phyloP scores from a whole-genome alignment of 441 rosid genomes.

The Pelargonium australe region DNA sequence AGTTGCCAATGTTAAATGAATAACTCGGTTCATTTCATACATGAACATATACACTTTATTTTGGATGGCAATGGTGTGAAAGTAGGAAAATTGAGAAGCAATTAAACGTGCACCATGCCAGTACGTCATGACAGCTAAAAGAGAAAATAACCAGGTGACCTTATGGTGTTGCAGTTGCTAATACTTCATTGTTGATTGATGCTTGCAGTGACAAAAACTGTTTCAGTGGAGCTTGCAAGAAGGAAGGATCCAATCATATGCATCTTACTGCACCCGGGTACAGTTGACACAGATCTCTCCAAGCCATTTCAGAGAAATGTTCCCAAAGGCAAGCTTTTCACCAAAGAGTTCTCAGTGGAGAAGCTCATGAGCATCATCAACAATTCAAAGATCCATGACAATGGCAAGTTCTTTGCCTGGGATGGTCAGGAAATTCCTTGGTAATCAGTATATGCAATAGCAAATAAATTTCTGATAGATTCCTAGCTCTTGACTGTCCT shows the following conservation, averaged over 20 bases:
- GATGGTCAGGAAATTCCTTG: constrained; percentile 89
- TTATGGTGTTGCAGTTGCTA: not conserved
- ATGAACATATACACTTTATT: too few relatives aligned
- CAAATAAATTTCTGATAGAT: not conserved
- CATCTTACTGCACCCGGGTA: constrained; percentile 87
- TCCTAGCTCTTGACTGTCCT: not conserved
- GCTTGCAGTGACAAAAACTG: constrained; percentile 60
- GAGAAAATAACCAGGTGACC: too few relatives aligned
- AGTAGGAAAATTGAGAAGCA: too few relatives aligned
- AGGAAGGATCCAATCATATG: constrained; percentile 70
- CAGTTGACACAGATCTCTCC: constrained; percentile 90
- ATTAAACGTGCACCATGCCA: too few relatives aligned
- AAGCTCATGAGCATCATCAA: constrained; percentile 61
- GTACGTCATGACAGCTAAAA: too few relatives aligned
- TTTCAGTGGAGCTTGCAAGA: constrained; percentile 62
- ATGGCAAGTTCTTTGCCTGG: constrained; percentile 91
- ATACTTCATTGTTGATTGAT: constrained; percentile 13
- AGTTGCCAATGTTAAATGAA: too few relatives aligned
- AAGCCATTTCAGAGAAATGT: constrained; percentile 76
- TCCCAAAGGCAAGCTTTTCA: constrained; percentile 70
- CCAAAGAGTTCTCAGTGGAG: constrained; percentile 69
- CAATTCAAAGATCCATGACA: constrained; percentile 50
- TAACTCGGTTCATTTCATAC: too few relatives aligned
- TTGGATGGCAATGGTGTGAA: too few relatives aligned
- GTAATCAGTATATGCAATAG: constrained; percentile 22